Evolutionary conservation across 148 eudicot species (phyloP), one percentile per base, ranked within the genome.

Genomic region (Persicaria tinctoria): DNA sequence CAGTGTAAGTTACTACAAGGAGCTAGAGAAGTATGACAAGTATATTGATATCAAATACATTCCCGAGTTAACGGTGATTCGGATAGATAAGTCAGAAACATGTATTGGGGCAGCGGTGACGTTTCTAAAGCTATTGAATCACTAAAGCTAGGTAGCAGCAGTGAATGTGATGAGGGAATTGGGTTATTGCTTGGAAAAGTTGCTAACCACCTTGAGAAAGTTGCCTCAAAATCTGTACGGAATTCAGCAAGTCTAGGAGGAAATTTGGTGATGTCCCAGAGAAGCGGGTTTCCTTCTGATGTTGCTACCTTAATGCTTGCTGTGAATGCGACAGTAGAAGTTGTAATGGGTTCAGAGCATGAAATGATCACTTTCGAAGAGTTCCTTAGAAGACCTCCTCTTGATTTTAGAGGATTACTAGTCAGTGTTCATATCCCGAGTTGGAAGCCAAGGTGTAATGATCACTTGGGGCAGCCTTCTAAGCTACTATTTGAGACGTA

Each of bases 41-140:
- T 32, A 32, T 32, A 32, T 32, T 32, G 41, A 32, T 32, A 32
- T 32, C 41, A 32, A 32, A 32, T 32, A 32, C 41, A 32, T 32
- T 32, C 41, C 41, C 41, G 41, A 32, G 41, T 32, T 32, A 32
- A 32, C 41, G 41, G 41, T 32, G 41, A 32, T 32, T 32, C 41
- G 41, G 41, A 32, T 32, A 72, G 85, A 83, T 74, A 69, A 82
- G 20, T 53, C 77, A 49, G 86, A 89, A 18, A 73, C 91, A 47
- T 82, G 83, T 79, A 78, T 93, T 46, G 98, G 98, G 75, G 94
- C 97, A 66, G 81, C 97, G 74, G 88, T 93, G 72, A 77, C 98
- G 0, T 93, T 59, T 80, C 98, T 16, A 87, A 85, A 78, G 89
- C 86, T 53, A 83, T 91, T 64, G 56, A 54, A 72, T 79, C 78